Conservation (phyloP, 192 early-diverging fungal species). For the Mortierella hygrophila region DNA sequence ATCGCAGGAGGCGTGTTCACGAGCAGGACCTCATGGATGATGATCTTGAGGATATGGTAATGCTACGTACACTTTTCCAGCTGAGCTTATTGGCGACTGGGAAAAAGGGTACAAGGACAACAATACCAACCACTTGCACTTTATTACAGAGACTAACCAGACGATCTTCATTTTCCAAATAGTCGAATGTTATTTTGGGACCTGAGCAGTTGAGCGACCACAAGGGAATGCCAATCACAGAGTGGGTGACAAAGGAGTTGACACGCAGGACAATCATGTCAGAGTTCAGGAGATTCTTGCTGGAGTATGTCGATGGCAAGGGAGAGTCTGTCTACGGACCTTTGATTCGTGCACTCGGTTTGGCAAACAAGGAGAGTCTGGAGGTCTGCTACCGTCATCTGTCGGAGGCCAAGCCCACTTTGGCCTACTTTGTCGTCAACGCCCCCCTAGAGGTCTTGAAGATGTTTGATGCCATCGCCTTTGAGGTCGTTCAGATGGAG, state of each 20-base stretch:
- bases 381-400: slow-evolving; percentile 91
- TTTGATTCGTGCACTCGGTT: slow-evolving; percentile 89
- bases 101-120: background rate
- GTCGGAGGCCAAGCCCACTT: slow-evolving; percentile 78
- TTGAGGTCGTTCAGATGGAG: slow-evolving; percentile 89
- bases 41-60: slow-evolving; percentile 50
- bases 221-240: slow-evolving; percentile 82
- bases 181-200: slow-evolving; percentile 49
- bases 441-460: slow-evolving; percentile 89
- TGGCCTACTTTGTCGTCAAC: slow-evolving; percentile 93
- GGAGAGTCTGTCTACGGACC: slow-evolving; percentile 95
- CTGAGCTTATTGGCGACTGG: background rate
- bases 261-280: slow-evolving; percentile 85
- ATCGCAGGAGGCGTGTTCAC: slow-evolving; percentile 50
- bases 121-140: background rate
- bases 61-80: background rate
- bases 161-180: background rate
- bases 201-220: slow-evolving; percentile 85
- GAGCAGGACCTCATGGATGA: slow-evolving; percentile 53
- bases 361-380: slow-evolving; percentile 82
- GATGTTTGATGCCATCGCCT: slow-evolving; percentile 94
- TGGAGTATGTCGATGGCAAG: slow-evolving; percentile 86
- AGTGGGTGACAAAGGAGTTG: slow-evolving; percentile 89
- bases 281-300: slow-evolving; percentile 92
- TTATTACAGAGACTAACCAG: background rate